phyloP scores from a whole-genome alignment of 2,329 filamentous ascomycete species.

The Aspergillus brasiliensis region DNA sequence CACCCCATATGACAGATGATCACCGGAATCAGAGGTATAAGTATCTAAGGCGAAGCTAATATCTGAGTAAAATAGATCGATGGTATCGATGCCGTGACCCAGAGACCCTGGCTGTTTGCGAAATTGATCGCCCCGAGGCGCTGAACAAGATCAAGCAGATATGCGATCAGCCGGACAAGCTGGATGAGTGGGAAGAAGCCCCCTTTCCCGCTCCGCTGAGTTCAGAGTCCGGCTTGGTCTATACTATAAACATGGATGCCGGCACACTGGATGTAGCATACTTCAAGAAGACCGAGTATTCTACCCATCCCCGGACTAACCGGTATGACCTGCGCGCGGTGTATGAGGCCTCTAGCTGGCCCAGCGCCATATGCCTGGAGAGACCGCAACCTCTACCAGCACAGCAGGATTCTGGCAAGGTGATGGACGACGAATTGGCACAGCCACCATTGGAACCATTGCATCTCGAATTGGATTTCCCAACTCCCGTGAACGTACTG shows the following conservation, averaged over 20 bases:
- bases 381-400: not conserved
- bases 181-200: constrained; percentile 24
- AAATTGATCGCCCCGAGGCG: not conserved
- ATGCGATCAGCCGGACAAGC: constrained; percentile 7
- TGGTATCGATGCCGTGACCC: constrained; percentile 25
- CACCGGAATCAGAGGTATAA: too few species aligned
- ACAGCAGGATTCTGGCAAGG: too few species aligned
- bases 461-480: constrained; percentile 19
- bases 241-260: constrained; percentile 27
- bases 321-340: constrained; percentile 7
- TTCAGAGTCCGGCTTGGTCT: constrained; percentile 26
- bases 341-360: not conserved
- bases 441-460: constrained; percentile 10
- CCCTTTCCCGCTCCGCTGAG: constrained; percentile 25
- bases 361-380: not conserved
- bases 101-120: not conserved
- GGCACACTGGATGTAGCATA: constrained; percentile 20
- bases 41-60: not conserved
- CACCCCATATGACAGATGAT: too few species aligned
- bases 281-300: constrained; percentile 4
- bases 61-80: not conserved
- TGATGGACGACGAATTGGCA: not conserved
- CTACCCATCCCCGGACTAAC: not conserved
- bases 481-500: constrained; percentile 29
- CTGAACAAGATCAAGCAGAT: constrained; percentile 3